Conservation (phyloP, 371 early-diverging fungal genomes). For the Rhizopus microsporus region DNA sequence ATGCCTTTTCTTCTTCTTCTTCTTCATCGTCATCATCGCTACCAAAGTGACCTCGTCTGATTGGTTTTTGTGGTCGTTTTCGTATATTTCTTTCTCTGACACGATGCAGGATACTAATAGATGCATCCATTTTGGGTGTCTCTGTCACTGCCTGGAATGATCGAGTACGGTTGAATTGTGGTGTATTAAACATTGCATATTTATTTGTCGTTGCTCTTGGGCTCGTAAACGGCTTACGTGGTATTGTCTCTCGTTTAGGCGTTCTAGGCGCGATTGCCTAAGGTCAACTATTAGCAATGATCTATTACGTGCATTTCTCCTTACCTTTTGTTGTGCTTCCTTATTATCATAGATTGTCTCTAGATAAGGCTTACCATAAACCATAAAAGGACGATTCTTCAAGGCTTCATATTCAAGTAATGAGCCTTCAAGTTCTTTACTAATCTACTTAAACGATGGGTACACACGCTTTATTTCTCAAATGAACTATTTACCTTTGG, state of each 20-base stretch:
- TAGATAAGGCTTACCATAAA: conserved; percentile 42
- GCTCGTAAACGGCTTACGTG: conserved; percentile 25
- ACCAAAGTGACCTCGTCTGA: conserved; percentile 17
- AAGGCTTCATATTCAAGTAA: conserved; percentile 39
- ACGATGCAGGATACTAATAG: conserved; percentile 32
- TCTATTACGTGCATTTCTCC: not conserved
- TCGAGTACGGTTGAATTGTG: conserved; percentile 29
- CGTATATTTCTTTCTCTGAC: conserved; percentile 35
- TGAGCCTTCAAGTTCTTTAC: conserved; percentile 40
- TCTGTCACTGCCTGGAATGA: conserved; percentile 4
- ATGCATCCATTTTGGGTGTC: conserved; percentile 12
- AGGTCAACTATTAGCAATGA: too few relatives aligned
- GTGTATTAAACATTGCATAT: conserved; percentile 32
- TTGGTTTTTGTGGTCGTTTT: conserved; percentile 21
- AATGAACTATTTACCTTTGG: conserved; percentile 33
- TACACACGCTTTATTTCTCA: not conserved
- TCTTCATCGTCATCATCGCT: conserved; percentile 20
- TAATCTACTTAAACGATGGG: conserved; percentile 10
- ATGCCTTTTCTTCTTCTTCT: conserved; percentile 8
- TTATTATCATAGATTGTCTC: conserved; percentile 23
- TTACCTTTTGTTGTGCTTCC: conserved; percentile 12
- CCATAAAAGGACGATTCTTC: conserved; percentile 35
- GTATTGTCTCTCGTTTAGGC: conserved; percentile 12
- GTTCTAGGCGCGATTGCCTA: conserved; percentile 9
- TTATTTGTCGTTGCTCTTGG: conserved; percentile 9